Conservation (phyloP, 2,329 filamentous ascomycete species). For the Fusarium anthophilum region DNA sequence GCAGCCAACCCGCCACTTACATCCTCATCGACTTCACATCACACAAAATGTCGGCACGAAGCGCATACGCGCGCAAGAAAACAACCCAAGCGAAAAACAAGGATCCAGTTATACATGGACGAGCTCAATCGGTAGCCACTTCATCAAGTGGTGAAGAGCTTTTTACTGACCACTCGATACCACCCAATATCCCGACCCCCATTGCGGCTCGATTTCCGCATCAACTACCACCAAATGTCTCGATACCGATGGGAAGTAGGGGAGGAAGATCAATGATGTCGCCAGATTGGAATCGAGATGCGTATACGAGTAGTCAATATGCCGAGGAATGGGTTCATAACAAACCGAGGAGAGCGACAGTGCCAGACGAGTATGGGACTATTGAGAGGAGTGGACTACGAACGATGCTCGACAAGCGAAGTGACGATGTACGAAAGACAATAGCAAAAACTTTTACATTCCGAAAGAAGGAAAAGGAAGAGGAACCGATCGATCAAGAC, state of each 20-base stretch:
- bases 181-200: conserved; percentile 49
- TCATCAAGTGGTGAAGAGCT: conserved; percentile 54
- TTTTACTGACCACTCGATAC: conserved; percentile 51
- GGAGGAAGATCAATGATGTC: conserved; percentile 15
- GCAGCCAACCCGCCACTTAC: not conserved
- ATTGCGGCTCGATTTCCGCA: conserved; percentile 56
- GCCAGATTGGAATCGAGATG: conserved; percentile 32
- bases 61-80: conserved; percentile 68
- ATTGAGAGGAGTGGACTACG: conserved; percentile 66
- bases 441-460: conserved; percentile 64
- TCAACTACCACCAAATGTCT: conserved; percentile 1
- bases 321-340: conserved; percentile 56
- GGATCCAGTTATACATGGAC: conserved; percentile 36
- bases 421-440: conserved; percentile 63
- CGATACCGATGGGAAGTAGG: not conserved
- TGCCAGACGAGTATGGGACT: conserved; percentile 59
- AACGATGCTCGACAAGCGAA: conserved; percentile 63
- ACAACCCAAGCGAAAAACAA: conserved; percentile 59
- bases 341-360: conserved; percentile 53
- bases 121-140: conserved; percentile 49
- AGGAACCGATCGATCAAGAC: conserved; percentile 14
- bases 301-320: conserved; percentile 43
- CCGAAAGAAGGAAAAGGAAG: conserved; percentile 57
- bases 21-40: not conserved
- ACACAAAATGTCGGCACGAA: conserved; percentile 63